phyloP scores from a whole-genome alignment of 73 alveolate species.

The Paramecium bursaria region DNA sequence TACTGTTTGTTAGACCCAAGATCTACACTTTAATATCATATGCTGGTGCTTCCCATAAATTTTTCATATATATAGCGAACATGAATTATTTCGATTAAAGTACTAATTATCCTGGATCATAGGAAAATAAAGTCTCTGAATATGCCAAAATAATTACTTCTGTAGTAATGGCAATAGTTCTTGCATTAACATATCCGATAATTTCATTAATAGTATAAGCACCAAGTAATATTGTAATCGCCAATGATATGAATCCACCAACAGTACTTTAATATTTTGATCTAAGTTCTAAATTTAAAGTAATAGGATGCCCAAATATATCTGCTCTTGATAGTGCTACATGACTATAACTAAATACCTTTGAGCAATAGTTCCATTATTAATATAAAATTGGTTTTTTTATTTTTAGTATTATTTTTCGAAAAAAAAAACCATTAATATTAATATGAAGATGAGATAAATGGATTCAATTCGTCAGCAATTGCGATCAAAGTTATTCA shows the following conservation, averaged over 20 bases:
- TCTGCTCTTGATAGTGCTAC: too few relatives aligned
- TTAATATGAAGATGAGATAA: too few relatives aligned
- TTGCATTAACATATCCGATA: neutral
- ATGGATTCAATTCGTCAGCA: too few relatives aligned
- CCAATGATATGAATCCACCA: constrained; percentile 1
- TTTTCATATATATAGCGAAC: neutral
- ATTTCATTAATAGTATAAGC: neutral
- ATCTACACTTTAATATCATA: neutral
- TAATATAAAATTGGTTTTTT: too few relatives aligned
- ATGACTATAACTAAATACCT: too few relatives aligned
- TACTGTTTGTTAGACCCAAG: neutral
- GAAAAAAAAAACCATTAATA: too few relatives aligned
- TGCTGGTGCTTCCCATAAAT: neutral
- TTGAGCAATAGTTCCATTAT: too few relatives aligned
- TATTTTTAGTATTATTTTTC: too few relatives aligned
- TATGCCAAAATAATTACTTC: neutral
- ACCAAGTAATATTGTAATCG: neutral
- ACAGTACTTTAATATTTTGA: too few relatives aligned
- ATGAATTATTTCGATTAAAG: neutral
- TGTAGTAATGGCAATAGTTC: neutral
- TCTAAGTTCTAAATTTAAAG: too few relatives aligned
- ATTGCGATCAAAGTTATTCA: too few relatives aligned
- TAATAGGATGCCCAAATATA: too few relatives aligned
- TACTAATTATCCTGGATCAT: constrained; percentile 11
- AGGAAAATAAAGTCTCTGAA: neutral